Conservation (phyloP, 495 filamentous ascomycete genomes). For the Xylaria cubensis region DNA sequence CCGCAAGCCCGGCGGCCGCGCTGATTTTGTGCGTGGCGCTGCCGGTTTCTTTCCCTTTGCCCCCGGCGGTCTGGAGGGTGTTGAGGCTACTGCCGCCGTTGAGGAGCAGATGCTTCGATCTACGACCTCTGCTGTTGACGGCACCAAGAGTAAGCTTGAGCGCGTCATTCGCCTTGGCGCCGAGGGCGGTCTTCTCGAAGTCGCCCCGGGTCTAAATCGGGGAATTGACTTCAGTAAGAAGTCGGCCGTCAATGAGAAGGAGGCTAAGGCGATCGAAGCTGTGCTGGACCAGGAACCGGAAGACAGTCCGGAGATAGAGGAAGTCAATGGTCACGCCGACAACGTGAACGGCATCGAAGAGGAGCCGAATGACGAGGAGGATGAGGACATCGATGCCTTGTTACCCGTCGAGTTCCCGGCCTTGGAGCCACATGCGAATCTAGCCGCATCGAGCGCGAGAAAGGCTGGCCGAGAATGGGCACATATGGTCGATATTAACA, state of each 20-base stretch:
- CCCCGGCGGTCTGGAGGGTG: conserved; percentile 86
- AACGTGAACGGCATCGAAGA: conserved; percentile 44
- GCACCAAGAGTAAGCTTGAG: conserved; percentile 64
- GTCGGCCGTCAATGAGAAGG: conserved; percentile 58
- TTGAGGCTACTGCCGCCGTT: conserved; percentile 78
- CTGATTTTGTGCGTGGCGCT: conserved; percentile 93
- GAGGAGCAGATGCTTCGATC: conserved; percentile 67
- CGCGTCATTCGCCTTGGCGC: conserved; percentile 80
- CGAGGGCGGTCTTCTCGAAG: conserved; percentile 79
- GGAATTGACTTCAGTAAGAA: conserved; percentile 77
- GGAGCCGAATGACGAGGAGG: conserved; percentile 53
- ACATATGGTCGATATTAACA: conserved; percentile 94
- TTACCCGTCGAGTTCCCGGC: conserved; percentile 93
- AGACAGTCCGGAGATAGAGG: conserved; percentile 47
- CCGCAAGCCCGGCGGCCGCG: conserved; percentile 83
- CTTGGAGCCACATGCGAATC: conserved; percentile 78
- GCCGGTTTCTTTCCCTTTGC: conserved; percentile 96
- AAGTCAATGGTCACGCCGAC: conserved; percentile 50
- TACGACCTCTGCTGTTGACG: conserved; percentile 39
- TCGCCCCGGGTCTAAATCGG: conserved; percentile 81
- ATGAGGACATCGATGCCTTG: conserved; percentile 89
- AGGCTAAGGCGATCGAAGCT: conserved; percentile 74
- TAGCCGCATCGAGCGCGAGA: conserved; percentile 74
- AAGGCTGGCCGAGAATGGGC: conserved; percentile 90
- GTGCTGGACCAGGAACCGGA: conserved; percentile 73